These are phyloP conservation scores for Boletus huronensis DNA, from an alignment of 768 basidiomycete genomes.

Conservation along the genomic window DNA sequence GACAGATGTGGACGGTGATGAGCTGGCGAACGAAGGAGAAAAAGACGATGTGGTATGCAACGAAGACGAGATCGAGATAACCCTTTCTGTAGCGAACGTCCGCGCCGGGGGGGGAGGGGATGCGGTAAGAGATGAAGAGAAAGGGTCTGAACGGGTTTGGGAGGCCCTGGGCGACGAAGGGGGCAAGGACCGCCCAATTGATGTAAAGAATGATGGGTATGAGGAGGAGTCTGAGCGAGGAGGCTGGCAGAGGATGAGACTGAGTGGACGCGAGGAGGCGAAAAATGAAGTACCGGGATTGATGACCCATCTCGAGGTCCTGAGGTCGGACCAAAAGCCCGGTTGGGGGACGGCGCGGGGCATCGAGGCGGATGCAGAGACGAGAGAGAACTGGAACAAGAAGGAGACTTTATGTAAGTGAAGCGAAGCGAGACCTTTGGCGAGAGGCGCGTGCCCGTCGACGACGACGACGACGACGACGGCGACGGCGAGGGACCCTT, in stretches of 20 bases:
- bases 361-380: no score
- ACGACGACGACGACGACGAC: neutral
- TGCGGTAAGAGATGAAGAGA: constrained; percentile 67
- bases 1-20: constrained; percentile 59
- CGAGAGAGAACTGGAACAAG: no score
- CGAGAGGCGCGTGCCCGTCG: no score
- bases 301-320: constrained; percentile 63
- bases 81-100: constrained; percentile 70
- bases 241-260: constrained; percentile 36
- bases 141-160: constrained; percentile 73
- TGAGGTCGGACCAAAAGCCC: constrained; percentile 48
- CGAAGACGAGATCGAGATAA: constrained; percentile 71
- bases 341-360: neutral
- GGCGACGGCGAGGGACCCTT: no score
- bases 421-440: no score
- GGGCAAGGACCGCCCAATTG: constrained; percentile 58
- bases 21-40: constrained; percentile 86
- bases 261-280: neutral
- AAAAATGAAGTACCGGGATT: constrained; percentile 50
- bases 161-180: constrained; percentile 44
- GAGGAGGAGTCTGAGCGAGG: constrained; percentile 64
- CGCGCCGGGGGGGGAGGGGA: constrained; percentile 48
- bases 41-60: constrained; percentile 80
- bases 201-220: constrained; percentile 57
- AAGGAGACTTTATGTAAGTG: no score